Evolutionary conservation across 805 yeast genomes (phyloP), one percentile per base, ranked within the genome.

Genomic region (Torulaspora microellipsoides): DNA sequence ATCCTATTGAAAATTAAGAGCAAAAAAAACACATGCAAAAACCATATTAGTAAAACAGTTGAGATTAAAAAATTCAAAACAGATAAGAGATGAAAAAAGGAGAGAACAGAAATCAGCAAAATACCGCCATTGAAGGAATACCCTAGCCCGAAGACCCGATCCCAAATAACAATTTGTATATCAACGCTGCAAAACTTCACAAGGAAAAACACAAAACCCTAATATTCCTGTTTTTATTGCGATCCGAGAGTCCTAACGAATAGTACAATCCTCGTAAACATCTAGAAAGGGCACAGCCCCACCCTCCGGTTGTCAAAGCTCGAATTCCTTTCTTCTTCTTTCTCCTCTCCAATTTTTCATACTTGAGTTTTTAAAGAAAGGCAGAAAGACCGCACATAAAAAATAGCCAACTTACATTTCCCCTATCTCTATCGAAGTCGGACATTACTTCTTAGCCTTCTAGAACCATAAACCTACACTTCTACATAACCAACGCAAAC

Each of bases 351-450:
- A 14, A 5, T 11, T 10, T 20, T 31, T 9, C 32, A 36, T 20
- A 20, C 20, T 36, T 14, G 23, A 28, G 12, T 14, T 14, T 31
- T 29, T 14, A 28, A 13, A 4, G 15, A 36, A 31, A 36, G 39
- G 13, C 32, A 31, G 28, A 34, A 34, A 34, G 17, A 29, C n/a
- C n/a, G 20, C 43, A 36, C 15, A 27, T 20, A 20, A 20, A 20
- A 20, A 20, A 20, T 20, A 20, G 25, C 25, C 25, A 38, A 43
- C 46, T 33, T 43, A 43, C 46, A 43, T 37, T 34, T 43, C 46
- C 46, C 28, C 42, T 38, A 20, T 35, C 40, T 32, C 46, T 43
- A 29, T 43, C 46, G 36, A 36, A 34, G 15, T 43, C 46, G 12
- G 46, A 43, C 46, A 43, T 43, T 25, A 11, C 13, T n/a, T 15